Conservation (phyloP, 768 basidiomycete genomes). For the Pilatotrama ljubarskyi region DNA sequence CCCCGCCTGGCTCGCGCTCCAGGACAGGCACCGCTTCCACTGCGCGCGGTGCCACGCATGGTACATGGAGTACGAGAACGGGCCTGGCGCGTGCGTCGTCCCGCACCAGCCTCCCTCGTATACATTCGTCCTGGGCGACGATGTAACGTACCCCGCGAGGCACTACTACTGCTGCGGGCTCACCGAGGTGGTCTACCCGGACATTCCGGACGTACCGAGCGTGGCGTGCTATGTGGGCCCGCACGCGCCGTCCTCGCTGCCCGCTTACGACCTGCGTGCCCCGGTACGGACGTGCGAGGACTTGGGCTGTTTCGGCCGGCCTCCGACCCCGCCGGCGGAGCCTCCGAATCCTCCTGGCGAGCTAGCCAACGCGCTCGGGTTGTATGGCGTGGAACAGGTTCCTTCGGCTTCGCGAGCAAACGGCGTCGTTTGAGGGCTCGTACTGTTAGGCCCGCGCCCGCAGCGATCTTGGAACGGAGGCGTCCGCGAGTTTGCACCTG, state of each 20-base stretch:
- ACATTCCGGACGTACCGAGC: background rate
- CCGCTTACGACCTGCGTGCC: background rate
- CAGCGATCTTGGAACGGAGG: no score
- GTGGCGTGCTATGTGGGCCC: conserved; percentile 9
- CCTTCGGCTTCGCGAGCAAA: no score
- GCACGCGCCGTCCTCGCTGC: background rate
- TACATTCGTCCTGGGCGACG: background rate
- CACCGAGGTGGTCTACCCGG: background rate
- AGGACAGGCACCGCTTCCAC: background rate
- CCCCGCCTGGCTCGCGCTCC: background rate
- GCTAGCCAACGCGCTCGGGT: no score
- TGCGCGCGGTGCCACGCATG: conserved; percentile 13
- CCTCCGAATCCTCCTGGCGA: no score
- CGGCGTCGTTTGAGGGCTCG: no score
- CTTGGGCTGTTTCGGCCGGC: background rate
- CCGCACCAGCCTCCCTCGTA: background rate
- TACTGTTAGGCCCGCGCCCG: no score
- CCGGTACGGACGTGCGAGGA: background rate
- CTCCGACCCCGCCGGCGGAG: no score
- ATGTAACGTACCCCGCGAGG: background rate
- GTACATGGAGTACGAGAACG: conserved; percentile 1
- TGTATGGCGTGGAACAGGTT: no score
- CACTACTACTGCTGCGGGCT: conserved; percentile 5
- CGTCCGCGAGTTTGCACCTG: no score
- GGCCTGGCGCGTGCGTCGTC: conserved; percentile 3